Base-by-base conservation (phyloP, 1,284 basidiomycete genomes). In the Irpex sp. region DNA sequence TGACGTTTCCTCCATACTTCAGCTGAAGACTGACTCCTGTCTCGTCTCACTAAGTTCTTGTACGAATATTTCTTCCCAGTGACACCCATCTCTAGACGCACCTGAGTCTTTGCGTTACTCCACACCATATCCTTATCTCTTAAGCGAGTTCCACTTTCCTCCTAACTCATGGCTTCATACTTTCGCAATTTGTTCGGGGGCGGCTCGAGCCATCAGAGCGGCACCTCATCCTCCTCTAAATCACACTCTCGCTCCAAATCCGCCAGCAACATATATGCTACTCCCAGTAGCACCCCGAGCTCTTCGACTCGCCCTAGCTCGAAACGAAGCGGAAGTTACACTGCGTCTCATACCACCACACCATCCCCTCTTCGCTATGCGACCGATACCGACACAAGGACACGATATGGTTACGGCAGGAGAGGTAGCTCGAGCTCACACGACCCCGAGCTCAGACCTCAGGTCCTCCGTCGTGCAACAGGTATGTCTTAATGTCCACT, bases 361-460 rank as follows among this genome's bases (percentile, higher is more conserved):
- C 77, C 77, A 17, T 78, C 77, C 17, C 76, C 77, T 1, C 72
- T 78, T 15, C 72, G 76, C 57, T 75, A 73, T 66, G 64, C 71
- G n/a, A 74, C 74, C 15, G 65, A 39, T 43, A 50, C 66, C 58
- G 72, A 75, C 62, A 70, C 72, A 31, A 65, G 74, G 57, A 71
- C 72, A 36, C 61, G 68, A 19, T 68, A 72, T 63, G 70, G 71
- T 36, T 71, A 75, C 58, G 71, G 71, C 53, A 69, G 68, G 60
- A 67, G 68, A 15, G 57, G 57, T 31, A 65, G 68, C 36, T 60
- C 65, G 8, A 61, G 67, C 26, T 61, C 67, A 8, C 67, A 65
- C 19, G 57, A 61, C 51, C 62, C 69, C 17, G 70, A 73, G 58
- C 63, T 70, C 19, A 68, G 69, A 39, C 68, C 71, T 26, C 68